A percentile compares a stretch with the other conserved stretches of the same genome.
phyloP scores from a whole-genome alignment of 2,329 filamentous ascomycete species.

The Keithomyces neogunnii region DNA sequence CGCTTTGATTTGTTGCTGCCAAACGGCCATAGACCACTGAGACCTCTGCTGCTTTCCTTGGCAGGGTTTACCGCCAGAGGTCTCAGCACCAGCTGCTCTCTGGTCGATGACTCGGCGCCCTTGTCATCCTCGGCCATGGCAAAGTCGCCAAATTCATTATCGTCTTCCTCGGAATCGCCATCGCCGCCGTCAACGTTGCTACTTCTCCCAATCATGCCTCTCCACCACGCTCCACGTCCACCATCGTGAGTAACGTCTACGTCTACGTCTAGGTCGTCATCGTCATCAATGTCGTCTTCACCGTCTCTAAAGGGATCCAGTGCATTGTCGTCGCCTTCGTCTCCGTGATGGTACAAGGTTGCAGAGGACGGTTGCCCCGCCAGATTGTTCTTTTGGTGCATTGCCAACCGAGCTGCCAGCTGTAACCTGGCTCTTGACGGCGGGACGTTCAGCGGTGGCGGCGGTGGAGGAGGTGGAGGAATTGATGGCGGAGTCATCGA shows the following conservation, averaged over 20 bases:
- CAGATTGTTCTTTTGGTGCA: slow-evolving; percentile 58
- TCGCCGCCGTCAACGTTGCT: slow-evolving; percentile 36
- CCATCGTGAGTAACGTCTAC: slow-evolving; percentile 30
- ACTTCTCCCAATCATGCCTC: slow-evolving; percentile 26
- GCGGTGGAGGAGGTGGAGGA: slow-evolving; percentile 55
- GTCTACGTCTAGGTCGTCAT: slow-evolving; percentile 42
- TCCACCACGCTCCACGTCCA: slow-evolving; percentile 40
- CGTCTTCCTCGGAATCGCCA: slow-evolving; percentile 43
- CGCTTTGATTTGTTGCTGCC: slow-evolving; percentile 24
- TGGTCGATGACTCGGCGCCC: slow-evolving; percentile 16
- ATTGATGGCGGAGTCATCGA: slow-evolving; percentile 50
- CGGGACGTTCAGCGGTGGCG: slow-evolving; percentile 72
- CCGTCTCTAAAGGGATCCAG: slow-evolving; percentile 42
- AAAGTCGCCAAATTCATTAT: slow-evolving; percentile 62
- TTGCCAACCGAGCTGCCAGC: slow-evolving; percentile 77
- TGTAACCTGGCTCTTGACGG: slow-evolving; percentile 82
- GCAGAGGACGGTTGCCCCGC: slow-evolving; percentile 37
- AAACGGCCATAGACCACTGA: slow-evolving; percentile 52
- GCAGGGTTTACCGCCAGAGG: slow-evolving; percentile 46
- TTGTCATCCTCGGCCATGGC: slow-evolving; percentile 50
- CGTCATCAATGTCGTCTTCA: slow-evolving; percentile 39
- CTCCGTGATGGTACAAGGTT: slow-evolving; percentile 27
- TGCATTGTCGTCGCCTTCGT: slow-evolving; percentile 31
- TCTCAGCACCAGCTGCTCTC: slow-evolving; percentile 41
- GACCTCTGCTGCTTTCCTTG: slow-evolving; percentile 28